Conservation (phyloP, 345 rosid genomes). For the Limnanthes douglasii region DNA sequence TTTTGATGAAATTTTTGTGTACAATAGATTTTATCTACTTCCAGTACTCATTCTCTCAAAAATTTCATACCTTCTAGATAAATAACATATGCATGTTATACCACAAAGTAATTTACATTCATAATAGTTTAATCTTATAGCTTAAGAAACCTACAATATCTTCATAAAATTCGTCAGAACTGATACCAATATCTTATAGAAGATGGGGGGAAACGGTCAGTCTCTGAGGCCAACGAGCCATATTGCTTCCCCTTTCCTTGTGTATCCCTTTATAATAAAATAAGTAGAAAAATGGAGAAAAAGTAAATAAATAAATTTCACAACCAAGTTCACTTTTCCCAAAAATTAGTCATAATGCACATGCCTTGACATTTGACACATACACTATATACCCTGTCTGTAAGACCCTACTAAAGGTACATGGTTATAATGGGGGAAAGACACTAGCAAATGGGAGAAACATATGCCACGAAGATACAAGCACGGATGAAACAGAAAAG, state of each 20-base stretch:
- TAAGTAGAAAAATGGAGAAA: neutral
- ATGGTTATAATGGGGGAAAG: too few relatives aligned
- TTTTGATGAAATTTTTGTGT: constrained; percentile 38
- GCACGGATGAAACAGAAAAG: too few relatives aligned
- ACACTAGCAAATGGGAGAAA: too few relatives aligned
- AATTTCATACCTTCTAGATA: constrained; percentile 48
- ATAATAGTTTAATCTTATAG: too few relatives aligned
- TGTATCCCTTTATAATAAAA: constrained; percentile 27
- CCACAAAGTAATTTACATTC: too few relatives aligned
- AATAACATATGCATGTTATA: constrained; percentile 2
- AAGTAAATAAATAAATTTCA: too few relatives aligned
- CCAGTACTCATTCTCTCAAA: constrained; percentile 53
- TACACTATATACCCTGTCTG: too few relatives aligned
- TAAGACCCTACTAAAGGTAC: too few relatives aligned
- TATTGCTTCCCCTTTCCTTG: constrained; percentile 34
- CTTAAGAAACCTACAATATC: constrained; percentile 33
- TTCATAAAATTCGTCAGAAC: constrained; percentile 30
- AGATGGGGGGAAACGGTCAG: constrained; percentile 45
- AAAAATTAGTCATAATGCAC: too few relatives aligned
- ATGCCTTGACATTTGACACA: too few relatives aligned
- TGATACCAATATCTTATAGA: constrained; percentile 44
- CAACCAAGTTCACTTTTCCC: too few relatives aligned
- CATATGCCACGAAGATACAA: too few relatives aligned
- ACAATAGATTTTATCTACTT: constrained; percentile 56
- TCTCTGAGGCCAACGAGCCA: constrained; percentile 56